Evolutionary conservation across 306 rosid genomes (phyloP).

Genomic region (Vigna unguiculata): DNA sequence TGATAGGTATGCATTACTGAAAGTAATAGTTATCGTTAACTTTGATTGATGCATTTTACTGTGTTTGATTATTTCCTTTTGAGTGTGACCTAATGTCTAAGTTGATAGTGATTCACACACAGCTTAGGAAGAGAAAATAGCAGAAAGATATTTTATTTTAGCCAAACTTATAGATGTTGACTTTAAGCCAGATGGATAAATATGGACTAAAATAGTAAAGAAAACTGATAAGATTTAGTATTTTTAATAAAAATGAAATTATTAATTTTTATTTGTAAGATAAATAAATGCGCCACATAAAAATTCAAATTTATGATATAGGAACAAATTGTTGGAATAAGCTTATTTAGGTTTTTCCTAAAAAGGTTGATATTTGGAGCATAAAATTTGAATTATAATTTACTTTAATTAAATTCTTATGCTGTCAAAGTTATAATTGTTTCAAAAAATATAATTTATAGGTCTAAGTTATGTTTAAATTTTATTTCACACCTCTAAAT

Average conservation of each 20-base stretch:
- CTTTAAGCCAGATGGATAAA: not conserved
- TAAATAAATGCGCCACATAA: not conserved
- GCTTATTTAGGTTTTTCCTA: no score
- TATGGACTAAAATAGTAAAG: not conserved
- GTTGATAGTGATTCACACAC: not conserved
- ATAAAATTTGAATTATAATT: not conserved
- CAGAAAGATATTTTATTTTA: not conserved
- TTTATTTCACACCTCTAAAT: no score
- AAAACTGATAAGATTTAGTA: not conserved
- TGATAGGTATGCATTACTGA: not conserved
- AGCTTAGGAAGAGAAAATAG: not conserved
- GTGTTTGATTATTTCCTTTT: not conserved
- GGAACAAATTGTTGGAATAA: no score
- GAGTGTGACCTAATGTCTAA: not conserved
- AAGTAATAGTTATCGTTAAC: not conserved
- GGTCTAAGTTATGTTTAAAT: not conserved
- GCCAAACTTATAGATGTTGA: not conserved
- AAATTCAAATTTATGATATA: not conserved
- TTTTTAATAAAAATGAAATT: not conserved
- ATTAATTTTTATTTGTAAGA: not conserved
- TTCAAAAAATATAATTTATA: not conserved
- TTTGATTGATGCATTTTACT: not conserved
- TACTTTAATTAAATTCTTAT: not conserved
- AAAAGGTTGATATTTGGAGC: no score
- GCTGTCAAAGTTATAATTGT: not conserved